Conservation (phyloP, 2,329 filamentous ascomycete genomes). For the Blastomyces gilchristii region DNA sequence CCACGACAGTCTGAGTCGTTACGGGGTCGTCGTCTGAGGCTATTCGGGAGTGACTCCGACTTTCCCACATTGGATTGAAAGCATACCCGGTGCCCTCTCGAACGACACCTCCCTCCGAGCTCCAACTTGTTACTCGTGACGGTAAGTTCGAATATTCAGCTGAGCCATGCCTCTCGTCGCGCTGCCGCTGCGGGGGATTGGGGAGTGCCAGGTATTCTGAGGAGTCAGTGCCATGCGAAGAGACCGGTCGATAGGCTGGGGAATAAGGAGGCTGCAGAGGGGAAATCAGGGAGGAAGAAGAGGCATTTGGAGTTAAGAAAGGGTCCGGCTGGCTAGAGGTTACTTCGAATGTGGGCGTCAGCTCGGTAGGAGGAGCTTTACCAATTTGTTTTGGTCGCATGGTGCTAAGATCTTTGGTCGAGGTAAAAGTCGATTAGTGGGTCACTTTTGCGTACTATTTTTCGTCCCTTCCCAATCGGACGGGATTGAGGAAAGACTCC, state of each 20-base stretch:
- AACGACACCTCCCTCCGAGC: slow-evolving; percentile 46
- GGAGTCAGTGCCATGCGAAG: background rate
- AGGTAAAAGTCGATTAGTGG: background rate
- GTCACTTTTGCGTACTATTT: background rate
- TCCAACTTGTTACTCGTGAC: slow-evolving; percentile 56
- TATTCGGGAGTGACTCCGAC: slow-evolving; percentile 47
- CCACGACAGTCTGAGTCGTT: slow-evolving; percentile 62
- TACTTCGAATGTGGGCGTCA: background rate
- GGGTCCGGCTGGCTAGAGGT: background rate
- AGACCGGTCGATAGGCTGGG: background rate
- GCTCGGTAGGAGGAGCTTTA: background rate
- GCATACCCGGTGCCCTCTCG: slow-evolving; percentile 42
- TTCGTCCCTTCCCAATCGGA: background rate
- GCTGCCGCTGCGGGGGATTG: background rate
- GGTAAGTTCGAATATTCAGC: slow-evolving; percentile 41
- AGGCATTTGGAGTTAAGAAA: background rate
- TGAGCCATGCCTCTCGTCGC: background rate
- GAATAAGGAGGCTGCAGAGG: background rate
- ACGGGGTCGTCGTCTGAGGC: slow-evolving; percentile 56
- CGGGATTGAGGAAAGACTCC: background rate
- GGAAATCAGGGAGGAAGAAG: background rate
- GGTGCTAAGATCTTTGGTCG: background rate
- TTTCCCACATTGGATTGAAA: slow-evolving; percentile 52
- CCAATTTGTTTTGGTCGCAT: background rate
- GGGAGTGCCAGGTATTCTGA: background rate